Base-by-base conservation (phyloP, 257 asterid genomes). In the Lycium ferocissimum region DNA sequence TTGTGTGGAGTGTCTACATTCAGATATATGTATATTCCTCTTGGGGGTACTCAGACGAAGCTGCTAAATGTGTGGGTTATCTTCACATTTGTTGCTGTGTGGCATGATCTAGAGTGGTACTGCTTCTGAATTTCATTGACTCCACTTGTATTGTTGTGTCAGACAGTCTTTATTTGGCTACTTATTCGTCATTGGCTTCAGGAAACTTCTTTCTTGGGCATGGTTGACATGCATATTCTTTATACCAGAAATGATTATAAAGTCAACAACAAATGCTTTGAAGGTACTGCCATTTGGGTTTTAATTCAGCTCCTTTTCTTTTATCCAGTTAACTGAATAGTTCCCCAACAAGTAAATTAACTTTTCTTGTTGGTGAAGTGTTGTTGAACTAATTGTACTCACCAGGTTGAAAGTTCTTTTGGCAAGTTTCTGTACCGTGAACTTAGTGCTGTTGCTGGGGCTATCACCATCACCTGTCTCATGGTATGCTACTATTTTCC, bases 151-250 rank as follows among this genome's bases (percentile, higher is more conserved):
- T 45, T 80, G 51, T 11, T 85, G 3, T 81, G 71, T n/a, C 53
- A 45, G 18, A 71, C 69, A 62, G 81, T 76, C 58, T 89, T 83
- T 26, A 67, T 58, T 61, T 85, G 73, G 72, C 79, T 8, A 61
- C 35, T 84, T 73, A 65, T 89, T 87, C 81, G 85, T 20, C 84
- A 65, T 81, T 73, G 73, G 84, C 86, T 90, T 49, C 90, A 96
- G 99, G 99, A 96, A 96, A 87, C 98, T 96, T 89, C 94, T 96
- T 87, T 95, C 98, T n/a, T 96, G 98, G 98, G 98, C 99, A 51
- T 95, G 99, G 99, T 90, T 96, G 92, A 96, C 99, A 17, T 95
- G 99, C 88, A 85, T 94, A 90, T 95, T 96, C 88, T 96, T 95
- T 86, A 88, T 96, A 83, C 99, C 99, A 40, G 98, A 96, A 89